phyloP scores from a whole-genome alignment of 1,284 basidiomycete species.

The Tilletia setariae region DNA sequence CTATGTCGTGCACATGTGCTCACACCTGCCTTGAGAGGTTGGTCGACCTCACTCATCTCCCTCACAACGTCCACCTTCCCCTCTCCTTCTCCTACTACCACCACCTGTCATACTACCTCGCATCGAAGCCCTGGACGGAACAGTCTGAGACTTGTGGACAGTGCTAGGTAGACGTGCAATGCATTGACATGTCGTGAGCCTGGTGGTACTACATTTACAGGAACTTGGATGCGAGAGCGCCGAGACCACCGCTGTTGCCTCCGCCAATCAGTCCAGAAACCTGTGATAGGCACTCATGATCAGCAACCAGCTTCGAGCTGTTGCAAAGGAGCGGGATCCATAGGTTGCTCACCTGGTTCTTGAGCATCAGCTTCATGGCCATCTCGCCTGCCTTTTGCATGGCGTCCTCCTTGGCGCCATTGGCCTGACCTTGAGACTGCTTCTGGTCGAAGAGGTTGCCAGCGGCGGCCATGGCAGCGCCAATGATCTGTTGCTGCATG shows the following conservation, averaged over 20 bases:
- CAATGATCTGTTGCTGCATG: slow-evolving; percentile 34
- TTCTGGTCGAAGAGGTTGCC: slow-evolving; percentile 46
- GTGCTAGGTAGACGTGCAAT: no score
- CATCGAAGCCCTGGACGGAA: no score
- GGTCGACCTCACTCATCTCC: no score
- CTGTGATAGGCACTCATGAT: not conserved
- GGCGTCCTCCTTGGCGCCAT: slow-evolving; percentile 52
- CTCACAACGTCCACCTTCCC: no score
- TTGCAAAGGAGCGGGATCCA: not conserved
- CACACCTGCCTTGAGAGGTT: no score
- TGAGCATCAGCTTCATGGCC: slow-evolving; percentile 50
- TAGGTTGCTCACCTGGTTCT: slow-evolving; percentile 32
- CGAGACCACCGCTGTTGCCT: slow-evolving; percentile 35
- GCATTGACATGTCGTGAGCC: no score
- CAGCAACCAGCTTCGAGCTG: not conserved
- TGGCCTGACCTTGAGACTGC: slow-evolving; percentile 42
- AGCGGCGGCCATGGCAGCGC: slow-evolving; percentile 42
- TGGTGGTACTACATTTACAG: slow-evolving; percentile 5
- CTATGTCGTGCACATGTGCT: no score
- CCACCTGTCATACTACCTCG: no score
- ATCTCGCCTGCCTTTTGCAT: slow-evolving; percentile 51
- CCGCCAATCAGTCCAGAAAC: slow-evolving; percentile 28
- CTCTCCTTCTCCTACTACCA: no score
- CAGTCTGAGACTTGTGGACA: no score
- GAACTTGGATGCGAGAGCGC: slow-evolving; percentile 31